Percentiles rank a stretch among this genome's conserved stretches.
Evolutionary conservation across 352 stramenopile species (phyloP).

Genomic region (Phytophthora rubi): DNA sequence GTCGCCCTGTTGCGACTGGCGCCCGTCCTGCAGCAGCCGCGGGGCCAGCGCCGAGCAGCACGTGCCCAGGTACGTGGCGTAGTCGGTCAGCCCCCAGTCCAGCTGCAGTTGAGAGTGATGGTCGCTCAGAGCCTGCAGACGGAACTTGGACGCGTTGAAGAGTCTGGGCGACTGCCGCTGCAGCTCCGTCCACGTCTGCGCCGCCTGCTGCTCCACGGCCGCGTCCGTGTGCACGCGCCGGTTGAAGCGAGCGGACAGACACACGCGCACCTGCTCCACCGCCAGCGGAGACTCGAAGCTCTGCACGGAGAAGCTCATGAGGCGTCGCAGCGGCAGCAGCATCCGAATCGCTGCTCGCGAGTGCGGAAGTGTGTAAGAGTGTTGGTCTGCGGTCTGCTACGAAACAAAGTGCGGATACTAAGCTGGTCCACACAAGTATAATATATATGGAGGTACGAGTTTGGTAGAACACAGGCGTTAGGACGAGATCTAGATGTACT

Average conservation of each 20-base stretch:
- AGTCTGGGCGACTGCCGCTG: conserved; percentile 42
- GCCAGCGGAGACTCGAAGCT: conserved; percentile 38
- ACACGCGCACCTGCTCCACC: conserved; percentile 47
- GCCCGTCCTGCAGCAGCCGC: conserved; percentile 46
- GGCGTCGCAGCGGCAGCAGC: conserved; percentile 34
- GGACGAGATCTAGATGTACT: not conserved
- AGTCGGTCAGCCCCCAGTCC: conserved; percentile 67
- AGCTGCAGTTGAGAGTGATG: conserved; percentile 31
- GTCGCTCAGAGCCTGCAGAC: conserved; percentile 21
- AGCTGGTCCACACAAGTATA: not conserved
- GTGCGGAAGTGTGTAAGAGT: not conserved
- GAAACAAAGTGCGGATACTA: not conserved
- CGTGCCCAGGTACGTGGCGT: conserved; percentile 78
- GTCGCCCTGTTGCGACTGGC: conserved; percentile 23
- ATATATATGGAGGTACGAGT: not conserved
- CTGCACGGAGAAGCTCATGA: conserved; percentile 53
- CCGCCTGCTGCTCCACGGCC: conserved; percentile 43
- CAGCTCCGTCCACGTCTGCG: conserved; percentile 50
- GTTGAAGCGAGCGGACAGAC: conserved; percentile 53
- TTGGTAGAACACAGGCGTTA: no score
- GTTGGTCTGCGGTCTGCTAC: not conserved
- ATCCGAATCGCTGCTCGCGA: conserved; percentile 3
- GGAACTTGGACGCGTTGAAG: conserved; percentile 87
- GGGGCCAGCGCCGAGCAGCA: conserved; percentile 60
- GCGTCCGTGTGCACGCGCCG: conserved; percentile 50